Conservation (phyloP, 2,329 filamentous ascomycete species). For the Graphilbum sp. region DNA sequence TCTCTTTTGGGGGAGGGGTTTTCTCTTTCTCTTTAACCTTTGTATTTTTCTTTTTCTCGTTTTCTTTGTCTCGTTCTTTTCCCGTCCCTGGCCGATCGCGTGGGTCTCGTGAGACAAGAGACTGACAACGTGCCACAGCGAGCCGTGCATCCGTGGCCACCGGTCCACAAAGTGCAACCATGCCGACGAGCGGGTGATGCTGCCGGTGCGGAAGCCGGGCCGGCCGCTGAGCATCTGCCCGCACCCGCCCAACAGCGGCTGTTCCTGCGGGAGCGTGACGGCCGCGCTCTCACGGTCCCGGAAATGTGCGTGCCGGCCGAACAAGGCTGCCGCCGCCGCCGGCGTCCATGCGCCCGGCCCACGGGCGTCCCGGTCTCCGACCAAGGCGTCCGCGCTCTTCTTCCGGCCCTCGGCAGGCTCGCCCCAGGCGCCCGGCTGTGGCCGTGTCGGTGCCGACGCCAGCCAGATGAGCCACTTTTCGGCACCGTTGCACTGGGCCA, state of each 20-base stretch:
- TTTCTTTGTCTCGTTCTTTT: neutral
- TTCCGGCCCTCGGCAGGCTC: conserved; percentile 18
- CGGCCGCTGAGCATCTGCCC: conserved; percentile 54
- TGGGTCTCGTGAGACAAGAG: neutral
- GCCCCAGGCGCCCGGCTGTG: conserved; percentile 17
- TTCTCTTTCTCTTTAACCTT: too few relatives aligned
- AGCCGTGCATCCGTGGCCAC: conserved; percentile 60
- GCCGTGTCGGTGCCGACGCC: conserved; percentile 34
- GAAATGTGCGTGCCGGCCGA: conserved; percentile 30
- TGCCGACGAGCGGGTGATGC: conserved; percentile 47
- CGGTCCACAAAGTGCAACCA: conserved; percentile 62
- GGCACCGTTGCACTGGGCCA: conserved; percentile 1
- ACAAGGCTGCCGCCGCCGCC: conserved; percentile 1
- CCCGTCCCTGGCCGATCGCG: too few relatives aligned
- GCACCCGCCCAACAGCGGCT: conserved; percentile 44
- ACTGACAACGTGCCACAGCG: conserved; percentile 24
- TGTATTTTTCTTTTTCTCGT: neutral
- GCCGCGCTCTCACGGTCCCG: conserved; percentile 44
- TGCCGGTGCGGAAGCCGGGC: conserved; percentile 56
- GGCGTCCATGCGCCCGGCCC: conserved; percentile 12
- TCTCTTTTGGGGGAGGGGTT: too few relatives aligned
- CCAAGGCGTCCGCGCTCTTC: conserved; percentile 16
- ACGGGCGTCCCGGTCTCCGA: conserved; percentile 18
- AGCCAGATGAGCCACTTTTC: conserved; percentile 5
- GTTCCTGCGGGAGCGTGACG: conserved; percentile 46